Percentiles rank a stretch among this genome's conserved stretches.
Evolutionary conservation across 1,284 basidiomycete genomes (phyloP).

Genomic region (Trichosporon ovoides): DNA sequence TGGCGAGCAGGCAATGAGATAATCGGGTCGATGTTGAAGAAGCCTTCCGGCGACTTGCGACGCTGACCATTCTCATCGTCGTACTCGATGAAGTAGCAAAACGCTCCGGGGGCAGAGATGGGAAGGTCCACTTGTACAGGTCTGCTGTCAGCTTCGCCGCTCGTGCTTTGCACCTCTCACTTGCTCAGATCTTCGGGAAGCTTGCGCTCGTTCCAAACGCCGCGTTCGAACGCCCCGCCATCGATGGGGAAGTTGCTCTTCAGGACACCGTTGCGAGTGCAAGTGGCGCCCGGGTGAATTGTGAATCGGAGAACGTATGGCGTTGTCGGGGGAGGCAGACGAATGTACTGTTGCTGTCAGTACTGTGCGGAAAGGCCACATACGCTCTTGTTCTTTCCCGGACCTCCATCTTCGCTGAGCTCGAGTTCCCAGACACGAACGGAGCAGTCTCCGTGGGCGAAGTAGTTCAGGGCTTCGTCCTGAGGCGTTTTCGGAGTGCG

Average conservation of each 20-base stretch:
- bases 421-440: slow-evolving; percentile 77
- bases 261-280: slow-evolving; percentile 79
- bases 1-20: slow-evolving; percentile 67
- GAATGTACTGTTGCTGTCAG: slow-evolving; percentile 66
- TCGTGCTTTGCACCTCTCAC: slow-evolving; percentile 54
- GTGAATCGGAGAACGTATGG: slow-evolving; percentile 87
- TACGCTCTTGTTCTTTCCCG: slow-evolving; percentile 73
- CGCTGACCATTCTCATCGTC: slow-evolving; percentile 56
- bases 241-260: slow-evolving; percentile 93
- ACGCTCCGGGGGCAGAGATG: slow-evolving; percentile 90
- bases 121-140: slow-evolving; percentile 86
- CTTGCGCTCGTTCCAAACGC: slow-evolving; percentile 65
- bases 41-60: slow-evolving; percentile 60
- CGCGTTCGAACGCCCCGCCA: slow-evolving; percentile 74
- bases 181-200: slow-evolving; percentile 46
- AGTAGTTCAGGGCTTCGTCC: slow-evolving; percentile 84
- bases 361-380: slow-evolving; percentile 40
- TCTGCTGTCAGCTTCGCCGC: slow-evolving; percentile 48
- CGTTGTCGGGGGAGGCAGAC: slow-evolving; percentile 79
- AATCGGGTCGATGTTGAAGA: slow-evolving; percentile 91
- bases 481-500: slow-evolving; percentile 74
- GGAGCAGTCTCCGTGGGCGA: slow-evolving; percentile 57
- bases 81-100: slow-evolving; percentile 88
- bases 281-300: slow-evolving; percentile 80
- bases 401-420: slow-evolving; percentile 83